Percentiles rank a stretch among this genome's conserved stretches.
These are phyloP conservation scores for Albugo laibachii DNA, from an alignment of 352 stramenopile species.

Conservation along the genomic window DNA sequence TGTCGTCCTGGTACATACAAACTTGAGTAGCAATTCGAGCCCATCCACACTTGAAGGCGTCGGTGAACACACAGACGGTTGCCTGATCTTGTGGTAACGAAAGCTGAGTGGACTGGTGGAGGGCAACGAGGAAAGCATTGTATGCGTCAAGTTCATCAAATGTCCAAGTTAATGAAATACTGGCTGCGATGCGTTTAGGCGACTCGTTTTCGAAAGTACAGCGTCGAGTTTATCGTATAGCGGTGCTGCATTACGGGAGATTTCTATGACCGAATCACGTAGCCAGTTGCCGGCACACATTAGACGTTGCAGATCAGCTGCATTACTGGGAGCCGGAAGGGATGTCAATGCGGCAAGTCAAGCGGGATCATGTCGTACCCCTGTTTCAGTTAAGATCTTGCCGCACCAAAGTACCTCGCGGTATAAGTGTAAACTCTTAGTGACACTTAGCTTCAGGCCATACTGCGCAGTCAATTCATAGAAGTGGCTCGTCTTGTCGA, in stretches of 20 bases:
- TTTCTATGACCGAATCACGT: constrained; percentile 2
- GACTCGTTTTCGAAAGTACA: neutral
- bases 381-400: neutral
- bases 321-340: neutral
- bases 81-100: neutral
- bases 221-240: neutral
- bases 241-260: neutral
- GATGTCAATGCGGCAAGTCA: neutral
- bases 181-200: too few relatives aligned
- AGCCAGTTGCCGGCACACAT: constrained; percentile 11
- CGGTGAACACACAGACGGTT: neutral
- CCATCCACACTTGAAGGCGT: constrained; percentile 2
- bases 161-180: neutral
- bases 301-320: constrained; percentile 7
- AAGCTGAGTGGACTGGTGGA: constrained; percentile 3
- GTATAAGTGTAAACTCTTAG: constrained; percentile 7
- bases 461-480: constrained; percentile 1
- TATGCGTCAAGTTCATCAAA: constrained; percentile 1
- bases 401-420: neutral
- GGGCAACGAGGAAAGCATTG: neutral
- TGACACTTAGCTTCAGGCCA: constrained; percentile 6
- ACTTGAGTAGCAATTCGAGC: constrained; percentile 1
- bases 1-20: constrained; percentile 3
- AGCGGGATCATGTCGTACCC: neutral
- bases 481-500: constrained; percentile 4